Evolutionary conservation across 2,329 filamentous ascomycete species (phyloP), one percentile per base, ranked within the genome.

Genomic region (Aspergillus intermedius): DNA sequence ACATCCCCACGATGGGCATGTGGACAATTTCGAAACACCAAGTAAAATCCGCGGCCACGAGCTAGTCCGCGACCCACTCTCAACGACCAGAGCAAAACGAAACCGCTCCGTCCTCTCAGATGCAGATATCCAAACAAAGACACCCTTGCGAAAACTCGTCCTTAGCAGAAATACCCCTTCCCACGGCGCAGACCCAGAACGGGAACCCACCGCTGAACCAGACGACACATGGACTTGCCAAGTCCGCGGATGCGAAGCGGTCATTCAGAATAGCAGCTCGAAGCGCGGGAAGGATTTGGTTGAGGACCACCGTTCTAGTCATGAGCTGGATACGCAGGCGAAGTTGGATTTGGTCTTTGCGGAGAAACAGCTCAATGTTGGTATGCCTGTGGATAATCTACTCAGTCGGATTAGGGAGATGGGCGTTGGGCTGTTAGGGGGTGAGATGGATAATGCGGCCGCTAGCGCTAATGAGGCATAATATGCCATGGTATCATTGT

Each of bases 261-360:
- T 58, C 8, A 58, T 69, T 30, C 50, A 57, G 44, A 67, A 65
- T 53, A 60, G 63, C 25, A 62, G 55, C 25, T 61, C 63, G 3
- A 66, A 63, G 47, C 58, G 62, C 25, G 61, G 61, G 15, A 62
- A 64, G 48, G 60, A 66, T 28, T 49, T 62, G 39, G 62, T 68
- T 19, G 48, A 58, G n/a, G 63, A 66, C 30, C 66, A 69, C 47
- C 60, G 61, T 6, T 44, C 67, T 3, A 60, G 57, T 7, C 66
- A 68, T 52, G 66, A 64, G 1, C 60, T 66, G 40, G 66, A 68
- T 45, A 66, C 64, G 0, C 62, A 67, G 44, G 58, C 62, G 10
- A 68, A 66, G 46, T 45, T 69, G 3, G 63, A 67, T 43, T 57
- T 69, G 7, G 66, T 69, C 9, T 57, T 67, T 57, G 58, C 66